phyloP scores from a whole-genome alignment of 305 asterid species.

The Salvia sclarea region DNA sequence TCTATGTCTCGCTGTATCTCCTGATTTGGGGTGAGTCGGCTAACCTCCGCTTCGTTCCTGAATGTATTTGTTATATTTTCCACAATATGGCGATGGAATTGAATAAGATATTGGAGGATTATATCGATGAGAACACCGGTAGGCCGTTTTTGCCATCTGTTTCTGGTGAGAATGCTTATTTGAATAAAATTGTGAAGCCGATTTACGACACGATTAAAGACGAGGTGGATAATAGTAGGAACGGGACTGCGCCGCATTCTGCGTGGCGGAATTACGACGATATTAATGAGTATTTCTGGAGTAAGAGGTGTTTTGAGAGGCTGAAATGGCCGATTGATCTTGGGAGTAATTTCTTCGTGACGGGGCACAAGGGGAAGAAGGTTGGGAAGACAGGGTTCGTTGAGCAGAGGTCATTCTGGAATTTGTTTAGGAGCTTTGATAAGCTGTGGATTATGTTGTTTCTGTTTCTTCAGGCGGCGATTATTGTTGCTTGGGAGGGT shows the following conservation, averaged over 20 bases:
- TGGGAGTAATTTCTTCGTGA: slow-evolving; percentile 55
- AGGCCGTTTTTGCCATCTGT: slow-evolving; percentile 75
- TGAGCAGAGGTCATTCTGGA: slow-evolving; percentile 74
- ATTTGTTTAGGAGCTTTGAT: slow-evolving; percentile 61
- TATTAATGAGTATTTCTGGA: slow-evolving; percentile 74
- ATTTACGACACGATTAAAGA: slow-evolving; percentile 69
- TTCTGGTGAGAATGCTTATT: slow-evolving; percentile 78
- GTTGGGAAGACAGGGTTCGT: slow-evolving; percentile 76
- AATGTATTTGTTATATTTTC: slow-evolving; percentile 77
- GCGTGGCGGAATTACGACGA: slow-evolving; percentile 76
- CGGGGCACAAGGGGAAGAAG: slow-evolving; percentile 65
- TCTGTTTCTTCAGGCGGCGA: slow-evolving; percentile 82
- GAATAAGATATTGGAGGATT: slow-evolving; percentile 84
- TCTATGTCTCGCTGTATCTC: slow-evolving; percentile 76
- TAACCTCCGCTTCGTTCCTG: slow-evolving; percentile 85
- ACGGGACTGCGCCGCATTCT: slow-evolving; percentile 80
- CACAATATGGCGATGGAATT: slow-evolving; percentile 93
- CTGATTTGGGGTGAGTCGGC: slow-evolving; percentile 99
- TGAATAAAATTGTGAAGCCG: slow-evolving; percentile 72
- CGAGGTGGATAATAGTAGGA: slow-evolving; percentile 80
- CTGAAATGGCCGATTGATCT: slow-evolving; percentile 64
- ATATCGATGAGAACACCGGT: slow-evolving; percentile 89
- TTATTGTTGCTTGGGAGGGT: slow-evolving; percentile 84
- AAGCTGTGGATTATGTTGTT: slow-evolving; percentile 88
- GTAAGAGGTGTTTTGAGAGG: slow-evolving; percentile 66